Evolutionary conservation across 2,329 filamentous ascomycete genomes (phyloP).

Genomic region (Xylaria polymorpha): DNA sequence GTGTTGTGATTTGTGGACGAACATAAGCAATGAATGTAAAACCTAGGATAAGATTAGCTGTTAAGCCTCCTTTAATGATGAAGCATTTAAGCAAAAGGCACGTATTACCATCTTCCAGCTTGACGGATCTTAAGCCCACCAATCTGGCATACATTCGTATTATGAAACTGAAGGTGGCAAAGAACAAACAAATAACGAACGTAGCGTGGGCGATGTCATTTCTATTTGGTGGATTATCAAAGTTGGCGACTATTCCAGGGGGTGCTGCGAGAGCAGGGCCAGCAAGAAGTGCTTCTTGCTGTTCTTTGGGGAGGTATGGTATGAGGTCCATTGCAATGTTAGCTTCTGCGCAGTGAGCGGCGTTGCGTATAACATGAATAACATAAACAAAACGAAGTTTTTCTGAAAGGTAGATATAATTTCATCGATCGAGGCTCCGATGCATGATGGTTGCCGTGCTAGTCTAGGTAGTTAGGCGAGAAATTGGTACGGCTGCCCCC

Average conservation of each 20-base stretch:
- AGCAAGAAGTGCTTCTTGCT: constrained; percentile 31
- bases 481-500: constrained; percentile 3
- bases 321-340: constrained; percentile 33
- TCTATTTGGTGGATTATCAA: constrained; percentile 36
- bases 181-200: constrained; percentile 31
- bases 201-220: constrained; percentile 35
- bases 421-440: neutral
- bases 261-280: constrained; percentile 37
- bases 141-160: constrained; percentile 38
- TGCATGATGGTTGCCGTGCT: neutral
- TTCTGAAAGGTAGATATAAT: constrained; percentile 19
- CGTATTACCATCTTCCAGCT: constrained; percentile 33
- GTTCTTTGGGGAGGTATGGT: constrained; percentile 36
- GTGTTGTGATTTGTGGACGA: constrained; percentile 1
- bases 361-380: neutral
- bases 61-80: neutral
- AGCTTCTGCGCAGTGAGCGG: neutral
- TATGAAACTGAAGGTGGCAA: constrained; percentile 34
- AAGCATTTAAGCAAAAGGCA: neutral
- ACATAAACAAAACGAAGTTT: constrained; percentile 6
- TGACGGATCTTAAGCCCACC: constrained; percentile 23
- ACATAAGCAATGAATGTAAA: constrained; percentile 36
- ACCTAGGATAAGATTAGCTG: constrained; percentile 18
- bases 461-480: neutral
- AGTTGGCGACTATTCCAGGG: constrained; percentile 22